A percentile compares a stretch with the other conserved stretches of the same genome.
These are phyloP conservation scores for Sporothrix sp. DNA, from an alignment of 2,329 filamentous ascomycete genomes.

Conservation along the genomic window DNA sequence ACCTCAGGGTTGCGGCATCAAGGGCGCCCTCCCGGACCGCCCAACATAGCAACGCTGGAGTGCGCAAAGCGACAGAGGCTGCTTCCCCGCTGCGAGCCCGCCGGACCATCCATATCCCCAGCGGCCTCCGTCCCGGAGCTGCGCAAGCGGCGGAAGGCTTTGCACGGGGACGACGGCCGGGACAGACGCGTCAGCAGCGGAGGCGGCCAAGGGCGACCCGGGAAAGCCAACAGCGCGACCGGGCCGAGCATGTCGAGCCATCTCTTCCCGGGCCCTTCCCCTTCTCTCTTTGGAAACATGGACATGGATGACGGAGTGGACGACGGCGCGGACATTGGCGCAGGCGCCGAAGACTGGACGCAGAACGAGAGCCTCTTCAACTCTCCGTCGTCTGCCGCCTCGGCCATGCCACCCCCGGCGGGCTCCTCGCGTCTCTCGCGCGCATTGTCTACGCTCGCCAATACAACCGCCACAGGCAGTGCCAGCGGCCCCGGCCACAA, in stretches of 20 bases:
- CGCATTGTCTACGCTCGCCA: neutral
- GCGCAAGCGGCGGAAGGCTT: slow-evolving; percentile 5
- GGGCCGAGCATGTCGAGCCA: neutral
- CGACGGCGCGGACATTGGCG: neutral
- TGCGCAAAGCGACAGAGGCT: neutral
- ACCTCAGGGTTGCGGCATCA: neutral
- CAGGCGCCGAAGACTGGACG: slow-evolving; percentile 11
- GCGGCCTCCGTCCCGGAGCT: neutral
- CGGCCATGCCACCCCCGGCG: neutral
- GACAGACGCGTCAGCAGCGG: neutral
- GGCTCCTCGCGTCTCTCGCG: neutral
- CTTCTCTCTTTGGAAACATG: slow-evolving; percentile 3
- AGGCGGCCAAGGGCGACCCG: neutral
- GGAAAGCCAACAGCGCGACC: too few species aligned
- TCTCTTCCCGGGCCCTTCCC: neutral
- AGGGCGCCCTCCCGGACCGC: neutral
- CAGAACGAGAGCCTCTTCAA: neutral
- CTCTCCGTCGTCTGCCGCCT: neutral
- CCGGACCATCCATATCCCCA: neutral
- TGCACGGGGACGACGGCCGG: neutral
- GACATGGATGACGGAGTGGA: slow-evolving; percentile 10
- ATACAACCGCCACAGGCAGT: neutral
- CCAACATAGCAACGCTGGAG: slow-evolving; percentile 2
- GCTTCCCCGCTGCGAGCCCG: neutral
- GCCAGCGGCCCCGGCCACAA: neutral